Evolutionary conservation across 768 basidiomycete species (phyloP).

Genomic region (Fomitopsis pulvina): DNA sequence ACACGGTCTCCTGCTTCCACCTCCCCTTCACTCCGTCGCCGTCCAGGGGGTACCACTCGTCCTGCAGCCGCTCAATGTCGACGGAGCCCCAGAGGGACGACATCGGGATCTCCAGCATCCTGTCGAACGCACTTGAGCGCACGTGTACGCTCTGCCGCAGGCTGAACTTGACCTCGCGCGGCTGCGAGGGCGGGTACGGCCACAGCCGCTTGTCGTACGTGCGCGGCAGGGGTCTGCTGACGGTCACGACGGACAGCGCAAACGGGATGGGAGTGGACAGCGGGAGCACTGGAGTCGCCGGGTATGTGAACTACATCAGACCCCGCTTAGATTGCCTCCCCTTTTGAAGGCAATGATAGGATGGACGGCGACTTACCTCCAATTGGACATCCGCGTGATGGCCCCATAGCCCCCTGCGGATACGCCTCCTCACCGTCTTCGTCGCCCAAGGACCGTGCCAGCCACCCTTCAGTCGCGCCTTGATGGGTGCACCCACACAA

Average conservation of each 20-base stretch:
- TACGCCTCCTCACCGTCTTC: background rate
- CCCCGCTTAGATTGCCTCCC: background rate
- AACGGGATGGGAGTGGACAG: conserved; percentile 18
- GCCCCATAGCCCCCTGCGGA: conserved; percentile 11
- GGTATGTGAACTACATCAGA: background rate
- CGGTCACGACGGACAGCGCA: conserved; percentile 13
- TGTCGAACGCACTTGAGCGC: background rate
- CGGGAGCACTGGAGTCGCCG: conserved; percentile 11
- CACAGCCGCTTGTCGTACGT: conserved; percentile 12
- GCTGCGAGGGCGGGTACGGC: conserved; percentile 10
- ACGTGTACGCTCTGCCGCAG: conserved; percentile 11
- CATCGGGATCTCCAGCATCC: background rate
- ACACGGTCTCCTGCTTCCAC: conserved; percentile 1
- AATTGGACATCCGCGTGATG: conserved; percentile 6
- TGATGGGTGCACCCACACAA: background rate
- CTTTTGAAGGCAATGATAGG: background rate
- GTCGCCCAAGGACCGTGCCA: conserved; percentile 2
- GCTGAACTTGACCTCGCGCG: conserved; percentile 11
- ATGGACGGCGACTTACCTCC: conserved; percentile 2
- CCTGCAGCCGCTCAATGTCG: conserved; percentile 11
- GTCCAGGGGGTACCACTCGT: conserved; percentile 6
- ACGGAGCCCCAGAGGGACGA: conserved; percentile 8
- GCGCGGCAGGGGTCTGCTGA: conserved; percentile 12
- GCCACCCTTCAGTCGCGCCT: background rate
- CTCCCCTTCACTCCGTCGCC: background rate